Evolutionary conservation across 495 filamentous ascomycete species (phyloP).

Genomic region (Hyaloscypha variabilis): DNA sequence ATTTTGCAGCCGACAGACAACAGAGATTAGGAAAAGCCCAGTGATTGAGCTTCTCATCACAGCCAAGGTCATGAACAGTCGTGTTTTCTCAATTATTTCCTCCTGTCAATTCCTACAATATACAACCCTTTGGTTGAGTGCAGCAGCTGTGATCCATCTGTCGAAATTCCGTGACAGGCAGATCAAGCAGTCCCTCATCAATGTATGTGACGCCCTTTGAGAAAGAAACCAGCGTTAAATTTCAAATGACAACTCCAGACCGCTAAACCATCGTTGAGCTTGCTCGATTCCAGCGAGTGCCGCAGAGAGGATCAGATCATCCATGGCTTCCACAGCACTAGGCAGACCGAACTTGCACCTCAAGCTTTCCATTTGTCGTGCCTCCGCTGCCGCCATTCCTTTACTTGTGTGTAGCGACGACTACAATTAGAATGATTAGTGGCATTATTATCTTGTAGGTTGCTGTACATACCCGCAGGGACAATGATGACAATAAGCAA

Average conservation of each 20-base stretch:
- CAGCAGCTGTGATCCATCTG: slow-evolving; percentile 17
- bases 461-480: slow-evolving; percentile 65
- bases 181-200: slow-evolving; percentile 15
- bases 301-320: slow-evolving; percentile 25
- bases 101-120: slow-evolving; percentile 28
- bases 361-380: slow-evolving; percentile 8
- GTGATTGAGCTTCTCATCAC: background rate
- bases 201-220: slow-evolving; percentile 29
- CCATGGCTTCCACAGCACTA: slow-evolving; percentile 13
- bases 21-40: background rate
- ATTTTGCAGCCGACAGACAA: too few species aligned
- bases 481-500: slow-evolving; percentile 91
- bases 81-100: slow-evolving; percentile 31
- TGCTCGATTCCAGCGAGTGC: slow-evolving; percentile 32
- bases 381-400: background rate
- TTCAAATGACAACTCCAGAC: slow-evolving; percentile 34
- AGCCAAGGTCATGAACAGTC: slow-evolving; percentile 3
- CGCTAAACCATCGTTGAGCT: slow-evolving; percentile 31
- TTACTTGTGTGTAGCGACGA: slow-evolving; percentile 28
- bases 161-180: slow-evolving; percentile 17
- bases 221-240: slow-evolving; percentile 30
- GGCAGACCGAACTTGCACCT: slow-evolving; percentile 14
- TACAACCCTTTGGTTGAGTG: slow-evolving; percentile 29
- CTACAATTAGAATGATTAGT: slow-evolving; percentile 22
- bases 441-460: background rate